Evolutionary conservation across 768 basidiomycete species (phyloP), one percentile per base, ranked within the genome.

Genomic region (Suillus tomentosus): DNA sequence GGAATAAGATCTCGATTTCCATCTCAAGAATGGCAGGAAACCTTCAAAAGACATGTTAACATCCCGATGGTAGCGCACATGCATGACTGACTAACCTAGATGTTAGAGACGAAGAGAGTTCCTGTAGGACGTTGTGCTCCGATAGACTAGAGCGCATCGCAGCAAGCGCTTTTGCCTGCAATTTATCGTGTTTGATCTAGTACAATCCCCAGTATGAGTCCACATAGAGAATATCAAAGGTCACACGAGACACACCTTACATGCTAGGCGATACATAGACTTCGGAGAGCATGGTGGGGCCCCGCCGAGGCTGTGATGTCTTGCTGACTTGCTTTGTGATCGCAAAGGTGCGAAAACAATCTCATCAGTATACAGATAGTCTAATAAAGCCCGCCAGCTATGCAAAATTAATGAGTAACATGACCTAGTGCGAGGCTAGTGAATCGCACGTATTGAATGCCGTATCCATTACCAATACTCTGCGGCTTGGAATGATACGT

Each of bases 261-360:
- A 65, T 5, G 78, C 77, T 14, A 79, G 63, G 5, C 78, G 72
- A 61, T 78, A 79, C 73, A 79, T 79, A 1, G 78, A 79, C 48
- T 79, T 79, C 0, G 77, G 74, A 1, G 77, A 79, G 50, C 76
- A 78, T 9, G 57, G 40, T 6, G 53, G 22, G 4, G 43, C 13
- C n/a, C 62, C 36, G 15, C 24, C 2, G 8, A 63, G 48, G 31
- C 36, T 31, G 42, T 3, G 22, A 13, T 2, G 27, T 19, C 5
- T 53, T 14, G n/a, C 64, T n/a, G 53, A 11, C 27, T 22, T 48
- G 14, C 19, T 40, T 53, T 67, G 57, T 1, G 69, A 72, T 10
- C 62, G 71, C 19, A 79, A 66, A 9, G 73, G 67, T 7, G 64
- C 56, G 48, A 77, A 80, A 40, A 67, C 62, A 22, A 78, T 64